Evolutionary conservation across 2,329 filamentous ascomycete genomes (phyloP), one percentile per base, ranked within the genome.

Genomic region (Sporothrix brasiliensis): DNA sequence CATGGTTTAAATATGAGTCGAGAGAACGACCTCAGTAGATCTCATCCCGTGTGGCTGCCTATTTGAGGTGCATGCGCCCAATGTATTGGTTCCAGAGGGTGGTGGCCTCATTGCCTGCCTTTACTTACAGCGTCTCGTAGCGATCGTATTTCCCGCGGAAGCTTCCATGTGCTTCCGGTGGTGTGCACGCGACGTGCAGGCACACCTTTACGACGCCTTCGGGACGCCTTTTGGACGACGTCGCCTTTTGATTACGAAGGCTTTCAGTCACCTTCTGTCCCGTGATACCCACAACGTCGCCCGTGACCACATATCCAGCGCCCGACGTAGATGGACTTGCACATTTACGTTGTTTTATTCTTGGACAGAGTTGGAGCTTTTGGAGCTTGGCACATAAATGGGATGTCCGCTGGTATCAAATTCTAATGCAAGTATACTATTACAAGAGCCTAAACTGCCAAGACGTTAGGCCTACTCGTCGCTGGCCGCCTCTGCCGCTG

Each of bases 141-240:
- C 21, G 16, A 19, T 60, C 39, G 44, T 16, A 61, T 13, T 34
- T 11, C 7, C 67, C 67, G 67, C 34, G 67, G 53, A 60, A 50
- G 24, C 21, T 49, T 41, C 21, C 9, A 11, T 67, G 47, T 11
- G 52, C 52, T 58, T 58, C 54, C 41, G 67, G 19, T 68, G 67
- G 67, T 61, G 67, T 50, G 67, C 47, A 58, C 53, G 41, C n/a
- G 67, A 58, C 66, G 47, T n/a, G 50, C 50, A 67, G 24, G 30
- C 14, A 34, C 34, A 34, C 34, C 34, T 34, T 34, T 34, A 1
- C 7, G 34, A 34, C 34, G 34, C 34, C 34, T 34, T 34, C 7
- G 6, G 3, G 34, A 34, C 34, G 34, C 34, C 34, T 34, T 7
- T 63, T 63, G 3, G 27, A 30, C 27, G 27, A 2, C 27, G 27